Evolutionary conservation across 257 asterid species (phyloP).

Genomic region (Solanum habrochaites): DNA sequence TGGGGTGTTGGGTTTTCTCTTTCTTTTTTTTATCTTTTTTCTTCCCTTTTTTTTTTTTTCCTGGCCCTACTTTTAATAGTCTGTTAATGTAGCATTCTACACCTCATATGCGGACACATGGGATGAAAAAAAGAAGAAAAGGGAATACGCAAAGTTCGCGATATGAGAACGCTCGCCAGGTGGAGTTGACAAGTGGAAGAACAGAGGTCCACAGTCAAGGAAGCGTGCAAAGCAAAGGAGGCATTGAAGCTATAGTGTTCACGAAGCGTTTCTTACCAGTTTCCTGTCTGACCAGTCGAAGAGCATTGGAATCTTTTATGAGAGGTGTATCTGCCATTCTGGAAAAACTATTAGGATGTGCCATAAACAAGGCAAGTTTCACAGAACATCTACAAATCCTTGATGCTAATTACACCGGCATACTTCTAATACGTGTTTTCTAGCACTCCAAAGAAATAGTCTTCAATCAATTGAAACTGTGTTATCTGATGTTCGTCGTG

Average conservation of each 20-base stretch:
- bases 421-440: not conserved
- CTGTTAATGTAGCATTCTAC: not conserved
- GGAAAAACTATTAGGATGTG: not conserved
- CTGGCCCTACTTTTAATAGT: not conserved
- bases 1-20: no score
- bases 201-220: constrained; percentile 19
- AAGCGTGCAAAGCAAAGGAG: constrained; percentile 34
- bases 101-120: constrained; percentile 12
- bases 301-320: not conserved
- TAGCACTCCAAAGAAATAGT: not conserved
- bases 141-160: constrained; percentile 85
- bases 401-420: not conserved
- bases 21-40: no score
- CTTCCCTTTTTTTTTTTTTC: no score
- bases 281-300: not conserved
- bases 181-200: constrained; percentile 81
- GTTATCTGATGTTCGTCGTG: not conserved
- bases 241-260: constrained; percentile 1
- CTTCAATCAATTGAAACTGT: not conserved
- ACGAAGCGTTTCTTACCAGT: not conserved
- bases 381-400: not conserved
- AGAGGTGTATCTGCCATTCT: not conserved
- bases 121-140: no score
- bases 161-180: constrained; percentile 69
- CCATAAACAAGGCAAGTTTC: not conserved